Percentiles rank a stretch among this genome's conserved stretches.
phyloP scores from a whole-genome alignment of 2,329 filamentous ascomycete genomes.

The Colletotrichum echinochloae region DNA sequence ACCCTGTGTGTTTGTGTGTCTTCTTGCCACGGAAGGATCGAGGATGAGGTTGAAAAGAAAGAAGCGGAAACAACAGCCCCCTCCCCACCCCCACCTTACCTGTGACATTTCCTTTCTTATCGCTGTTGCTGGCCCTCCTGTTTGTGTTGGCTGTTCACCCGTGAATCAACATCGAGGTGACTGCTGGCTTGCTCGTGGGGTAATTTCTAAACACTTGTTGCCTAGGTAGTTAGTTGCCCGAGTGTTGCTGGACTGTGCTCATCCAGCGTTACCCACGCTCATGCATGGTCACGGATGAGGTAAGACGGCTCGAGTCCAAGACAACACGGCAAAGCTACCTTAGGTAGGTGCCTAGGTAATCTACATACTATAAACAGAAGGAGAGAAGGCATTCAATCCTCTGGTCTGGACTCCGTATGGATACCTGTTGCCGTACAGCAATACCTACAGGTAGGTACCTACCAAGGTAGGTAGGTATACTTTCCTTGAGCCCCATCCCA shows the following conservation, averaged over 20 bases:
- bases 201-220: background rate
- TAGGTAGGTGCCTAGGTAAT: background rate
- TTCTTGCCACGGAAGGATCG: background rate
- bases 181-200: background rate
- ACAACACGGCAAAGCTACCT: background rate
- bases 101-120: background rate
- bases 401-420: too few species aligned
- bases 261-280: background rate
- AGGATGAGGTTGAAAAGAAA: constrained; percentile 17
- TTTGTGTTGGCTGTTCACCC: background rate
- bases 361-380: too few species aligned
- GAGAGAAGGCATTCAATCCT: too few species aligned
- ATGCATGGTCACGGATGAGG: constrained; percentile 9
- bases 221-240: background rate
- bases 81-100: background rate
- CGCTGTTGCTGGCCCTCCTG: background rate
- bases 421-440: too few species aligned
- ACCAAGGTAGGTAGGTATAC: background rate
- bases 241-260: background rate
- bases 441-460: background rate
- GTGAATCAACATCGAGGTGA: background rate
- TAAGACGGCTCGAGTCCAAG: constrained; percentile 9
- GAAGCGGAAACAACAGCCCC: constrained; percentile 14
- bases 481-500: constrained; percentile 1
- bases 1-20: background rate